Evolutionary conservation across 2,329 filamentous ascomycete genomes (phyloP).

Genomic region (Venturia asperata): DNA sequence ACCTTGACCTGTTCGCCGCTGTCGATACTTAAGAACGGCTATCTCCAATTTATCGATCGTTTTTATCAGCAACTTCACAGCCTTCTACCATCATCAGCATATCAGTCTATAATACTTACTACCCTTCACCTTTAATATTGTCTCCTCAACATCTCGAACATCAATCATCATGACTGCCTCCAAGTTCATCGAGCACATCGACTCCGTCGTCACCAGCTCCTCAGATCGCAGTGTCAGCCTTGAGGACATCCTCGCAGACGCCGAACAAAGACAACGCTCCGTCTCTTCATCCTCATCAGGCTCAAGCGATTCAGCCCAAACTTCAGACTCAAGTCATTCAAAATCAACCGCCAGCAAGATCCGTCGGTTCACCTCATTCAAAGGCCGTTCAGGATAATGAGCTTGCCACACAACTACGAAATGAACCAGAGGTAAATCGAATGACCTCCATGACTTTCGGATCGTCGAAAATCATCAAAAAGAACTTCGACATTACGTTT

Average conservation of each 20-base stretch:
- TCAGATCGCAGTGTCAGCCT: conserved; percentile 30
- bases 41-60: not conserved
- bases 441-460: not conserved
- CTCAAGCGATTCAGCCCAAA: conserved; percentile 1
- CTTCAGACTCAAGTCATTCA: not conserved
- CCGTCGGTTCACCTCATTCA: not conserved
- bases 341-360: conserved; percentile 2
- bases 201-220: conserved; percentile 27
- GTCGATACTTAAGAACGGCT: not conserved
- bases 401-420: not conserved
- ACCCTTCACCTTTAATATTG: not conserved
- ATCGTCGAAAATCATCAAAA: not conserved
- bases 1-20: not conserved
- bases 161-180: conserved; percentile 23
- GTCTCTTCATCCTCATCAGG: conserved; percentile 3
- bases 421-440: not conserved
- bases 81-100: not conserved
- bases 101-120: not conserved
- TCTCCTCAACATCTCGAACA: not conserved
- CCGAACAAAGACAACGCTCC: conserved; percentile 28
- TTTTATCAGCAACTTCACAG: not conserved
- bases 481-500: not conserved
- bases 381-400: not conserved
- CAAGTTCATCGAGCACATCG: conserved; percentile 33
- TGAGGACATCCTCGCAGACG: conserved; percentile 30